Evolutionary conservation across 768 basidiomycete species (phyloP).

Genomic region (Panaeolus cyanescens): DNA sequence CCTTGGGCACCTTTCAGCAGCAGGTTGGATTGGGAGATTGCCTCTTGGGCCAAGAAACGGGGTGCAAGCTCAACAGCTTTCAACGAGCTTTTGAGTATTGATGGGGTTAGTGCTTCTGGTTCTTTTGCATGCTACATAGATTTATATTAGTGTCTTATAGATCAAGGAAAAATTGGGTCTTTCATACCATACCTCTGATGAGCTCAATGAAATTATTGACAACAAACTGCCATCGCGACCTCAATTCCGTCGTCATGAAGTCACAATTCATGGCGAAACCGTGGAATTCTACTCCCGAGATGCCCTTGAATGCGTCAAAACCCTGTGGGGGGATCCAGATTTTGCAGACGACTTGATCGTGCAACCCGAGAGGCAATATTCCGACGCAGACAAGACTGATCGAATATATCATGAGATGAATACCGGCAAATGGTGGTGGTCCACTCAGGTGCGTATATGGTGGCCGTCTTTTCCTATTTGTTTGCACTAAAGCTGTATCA

Average conservation of each 20-base stretch:
- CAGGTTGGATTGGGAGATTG: constrained; percentile 38
- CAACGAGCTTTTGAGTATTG: constrained; percentile 35
- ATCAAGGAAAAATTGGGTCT: constrained; percentile 24
- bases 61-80: constrained; percentile 38
- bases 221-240: constrained; percentile 21
- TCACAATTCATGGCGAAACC: constrained; percentile 26
- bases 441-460: constrained; percentile 33
- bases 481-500: no score
- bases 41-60: constrained; percentile 37
- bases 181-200: constrained; percentile 18
- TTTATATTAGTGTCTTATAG: constrained; percentile 12
- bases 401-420: constrained; percentile 42
- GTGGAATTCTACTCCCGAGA: constrained; percentile 32
- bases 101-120: constrained; percentile 30
- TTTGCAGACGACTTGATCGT: constrained; percentile 29
- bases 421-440: constrained; percentile 54
- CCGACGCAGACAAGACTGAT: constrained; percentile 18
- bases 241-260: constrained; percentile 21
- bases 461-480: no score
- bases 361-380: constrained; percentile 36
- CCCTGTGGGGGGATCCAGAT: constrained; percentile 32
- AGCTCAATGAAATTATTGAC: constrained; percentile 28
- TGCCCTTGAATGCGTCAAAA: constrained; percentile 33
- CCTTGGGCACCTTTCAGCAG: constrained; percentile 32
- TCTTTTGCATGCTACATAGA: no score